Base-by-base conservation (phyloP, 768 basidiomycete species). In the Leccinum variicolor region DNA sequence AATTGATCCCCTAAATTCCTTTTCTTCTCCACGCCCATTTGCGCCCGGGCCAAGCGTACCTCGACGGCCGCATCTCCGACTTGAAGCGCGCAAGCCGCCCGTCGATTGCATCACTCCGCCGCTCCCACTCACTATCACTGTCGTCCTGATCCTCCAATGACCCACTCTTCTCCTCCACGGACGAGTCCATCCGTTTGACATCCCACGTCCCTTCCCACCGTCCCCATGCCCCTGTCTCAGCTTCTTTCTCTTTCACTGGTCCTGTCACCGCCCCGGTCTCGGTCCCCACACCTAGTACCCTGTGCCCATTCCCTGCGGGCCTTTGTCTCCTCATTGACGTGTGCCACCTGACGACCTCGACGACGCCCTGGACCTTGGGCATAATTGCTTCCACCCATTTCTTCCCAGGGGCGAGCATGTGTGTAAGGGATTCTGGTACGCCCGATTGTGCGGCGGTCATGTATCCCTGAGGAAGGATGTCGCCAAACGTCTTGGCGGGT, bases 401-500 rank as follows among this genome's bases (percentile, higher is more conserved):
- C 67, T 52, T 75, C 64, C 13, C 69, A 63, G 62, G 76, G 66
- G 52, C 21, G 3, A 56, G 3, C 3, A 31, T 21, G 4, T 39
- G 14, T 21, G 63, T 55, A 14, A 57, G 64, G 34, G 54, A 43
- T 41, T 54, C 28, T 71, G 59, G 1, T 71, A 60, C 2, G 71
- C 31, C 50, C 6, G 67, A 56, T 23, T 56, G 50, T 3, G 72
- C 72, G 0, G 77, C 66, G 3, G 80, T 73, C 56, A 84, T 82
- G n/a, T 76, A 70, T 8, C 72, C 62, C 5, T 77, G 53, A 2
- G 82, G 79, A 9, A 84, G 70, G 19, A 84, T 76, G 41, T 82
- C 79, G 39, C 72, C 70, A 61, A 83, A 83, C 5, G 79, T 77
- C 48, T 70, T 65, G 41, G 68, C 58, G 1, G 68, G 65, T n/a